Evolutionary conservation across 176 grass and related monocot genomes (phyloP), one percentile per base, ranked within the genome.

Genomic region (Poa pratensis): DNA sequence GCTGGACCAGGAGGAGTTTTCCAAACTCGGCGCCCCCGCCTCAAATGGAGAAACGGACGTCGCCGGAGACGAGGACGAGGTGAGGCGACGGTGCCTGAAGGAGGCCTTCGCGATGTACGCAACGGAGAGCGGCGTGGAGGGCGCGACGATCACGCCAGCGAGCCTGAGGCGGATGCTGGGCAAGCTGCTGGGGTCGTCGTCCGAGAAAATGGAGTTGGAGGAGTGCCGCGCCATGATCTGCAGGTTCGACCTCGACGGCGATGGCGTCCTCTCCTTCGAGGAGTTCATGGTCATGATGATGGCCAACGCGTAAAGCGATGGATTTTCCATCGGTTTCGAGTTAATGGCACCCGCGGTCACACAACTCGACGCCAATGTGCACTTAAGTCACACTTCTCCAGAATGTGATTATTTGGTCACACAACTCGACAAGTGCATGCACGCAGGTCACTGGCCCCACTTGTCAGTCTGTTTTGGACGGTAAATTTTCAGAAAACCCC

Each of bases 201-300:
- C 62, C 1, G 39, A 35, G 28, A 63, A 18, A 66, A 20, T 85
- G 71, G 50, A 9, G 1, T 13, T 94, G 75, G 89, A 94, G 20
- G 86, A 94, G 37, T 94, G 92, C 89, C 63, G 72, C 54, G 68
- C 80, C 77, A 94, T 94, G 89, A 94, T 94, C 23, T 84, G 89
- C 83, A 78, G 92, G 66, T 94, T 91, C 34, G 92, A 94, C 46
- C 83, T 94, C 81, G 35, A 94, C 61, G 92, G 92, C 32, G 89
- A 94, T 35, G 92, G 92, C 45, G 89, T 91, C 1, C 80, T 94
- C 40, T 82, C 86, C 18, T 94, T 91, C 50, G 83, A 94, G 1
- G 92, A 94, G 92, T 91, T 94, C 78, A 94, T 68, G 86, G 37
- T 89, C 71, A 94, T 94, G 92, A 88, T 89, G 87, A 81, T 61